These are phyloP conservation scores for Coemansia sp. DNA, from an alignment of 371 early-diverging fungal genomes.

Conservation along the genomic window DNA sequence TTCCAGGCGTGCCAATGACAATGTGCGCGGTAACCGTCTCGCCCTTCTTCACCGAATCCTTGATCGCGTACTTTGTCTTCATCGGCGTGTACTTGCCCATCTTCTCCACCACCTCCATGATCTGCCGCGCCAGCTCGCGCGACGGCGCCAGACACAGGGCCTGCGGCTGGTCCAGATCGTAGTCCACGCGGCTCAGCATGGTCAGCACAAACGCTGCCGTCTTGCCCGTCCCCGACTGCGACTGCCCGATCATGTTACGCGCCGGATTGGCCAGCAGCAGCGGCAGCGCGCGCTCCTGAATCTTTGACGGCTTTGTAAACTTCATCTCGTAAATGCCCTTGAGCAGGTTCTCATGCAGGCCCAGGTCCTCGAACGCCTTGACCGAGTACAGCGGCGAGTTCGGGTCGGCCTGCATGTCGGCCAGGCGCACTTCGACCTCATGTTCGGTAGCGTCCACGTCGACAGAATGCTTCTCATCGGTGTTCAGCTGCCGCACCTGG, in stretches of 20 bases:
- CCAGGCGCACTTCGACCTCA: constrained; percentile 77
- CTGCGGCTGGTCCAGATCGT: constrained; percentile 60
- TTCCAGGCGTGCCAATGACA: constrained; percentile 97
- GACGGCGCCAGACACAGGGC: constrained; percentile 96
- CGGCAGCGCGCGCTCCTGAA: constrained; percentile 95
- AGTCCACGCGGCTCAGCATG: constrained; percentile 75
- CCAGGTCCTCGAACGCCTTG: constrained; percentile 75
- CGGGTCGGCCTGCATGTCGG: constrained; percentile 76
- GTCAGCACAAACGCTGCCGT: constrained; percentile 96
- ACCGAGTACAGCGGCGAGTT: constrained; percentile 77
- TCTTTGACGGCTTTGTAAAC: constrained; percentile 90
- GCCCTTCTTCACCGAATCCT: constrained; percentile 58
- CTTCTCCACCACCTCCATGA: constrained; percentile 82
- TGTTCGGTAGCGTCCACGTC: constrained; percentile 51
- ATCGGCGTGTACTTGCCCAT: constrained; percentile 88
- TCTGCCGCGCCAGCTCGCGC: constrained; percentile 97
- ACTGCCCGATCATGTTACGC: constrained; percentile 84
- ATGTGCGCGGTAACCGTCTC: constrained; percentile 73
- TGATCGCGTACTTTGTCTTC: constrained; percentile 73
- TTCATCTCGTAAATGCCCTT: constrained; percentile 94
- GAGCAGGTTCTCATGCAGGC: constrained; percentile 74
- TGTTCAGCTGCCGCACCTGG: constrained; percentile 22
- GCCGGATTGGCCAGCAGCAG: constrained; percentile 73
- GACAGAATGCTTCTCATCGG: neutral
- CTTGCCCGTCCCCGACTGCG: constrained; percentile 93